These are phyloP conservation scores for Marasmius sp. DNA, from an alignment of 1,284 basidiomycete species.

Conservation along the genomic window DNA sequence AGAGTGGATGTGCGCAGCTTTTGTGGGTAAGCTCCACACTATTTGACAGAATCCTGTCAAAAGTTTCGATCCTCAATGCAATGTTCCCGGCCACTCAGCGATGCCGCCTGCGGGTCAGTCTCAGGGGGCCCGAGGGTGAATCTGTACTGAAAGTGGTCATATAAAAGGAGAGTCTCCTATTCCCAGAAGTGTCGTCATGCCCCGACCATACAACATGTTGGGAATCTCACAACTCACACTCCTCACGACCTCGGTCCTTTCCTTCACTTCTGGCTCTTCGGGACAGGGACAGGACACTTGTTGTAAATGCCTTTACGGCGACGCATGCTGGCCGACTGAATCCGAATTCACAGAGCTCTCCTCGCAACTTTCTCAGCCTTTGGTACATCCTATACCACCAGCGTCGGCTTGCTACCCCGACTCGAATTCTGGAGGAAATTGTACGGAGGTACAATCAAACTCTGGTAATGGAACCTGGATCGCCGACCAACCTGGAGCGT, in stretches of 20 bases:
- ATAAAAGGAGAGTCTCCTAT: too few species aligned
- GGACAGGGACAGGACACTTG: background rate
- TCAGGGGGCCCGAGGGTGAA: too few species aligned
- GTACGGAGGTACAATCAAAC: conserved; percentile 27
- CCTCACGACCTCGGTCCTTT: background rate
- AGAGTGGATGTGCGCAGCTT: too few species aligned
- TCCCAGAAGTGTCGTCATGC: too few species aligned
- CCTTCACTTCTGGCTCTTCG: background rate
- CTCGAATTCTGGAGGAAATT: conserved; percentile 29
- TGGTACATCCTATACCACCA: conserved; percentile 34
- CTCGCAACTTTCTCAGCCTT: conserved; percentile 34
- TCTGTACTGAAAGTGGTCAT: too few species aligned
- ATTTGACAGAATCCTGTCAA: too few species aligned
- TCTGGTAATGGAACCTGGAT: conserved; percentile 37
- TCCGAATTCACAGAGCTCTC: conserved; percentile 33
- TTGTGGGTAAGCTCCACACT: too few species aligned
- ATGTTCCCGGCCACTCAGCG: too few species aligned
- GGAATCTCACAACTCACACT: background rate
- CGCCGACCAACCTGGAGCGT: conserved; percentile 37
- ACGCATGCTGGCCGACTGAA: conserved; percentile 40
- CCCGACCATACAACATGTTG: background rate
- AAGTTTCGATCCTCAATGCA: too few species aligned
- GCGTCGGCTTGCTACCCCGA: conserved; percentile 35
- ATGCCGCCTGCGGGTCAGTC: too few species aligned
- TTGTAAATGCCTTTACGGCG: conserved; percentile 26